Evolutionary conservation across 345 rosid genomes (phyloP), one percentile per base, ranked within the genome.

Genomic region (Linum lewisii): DNA sequence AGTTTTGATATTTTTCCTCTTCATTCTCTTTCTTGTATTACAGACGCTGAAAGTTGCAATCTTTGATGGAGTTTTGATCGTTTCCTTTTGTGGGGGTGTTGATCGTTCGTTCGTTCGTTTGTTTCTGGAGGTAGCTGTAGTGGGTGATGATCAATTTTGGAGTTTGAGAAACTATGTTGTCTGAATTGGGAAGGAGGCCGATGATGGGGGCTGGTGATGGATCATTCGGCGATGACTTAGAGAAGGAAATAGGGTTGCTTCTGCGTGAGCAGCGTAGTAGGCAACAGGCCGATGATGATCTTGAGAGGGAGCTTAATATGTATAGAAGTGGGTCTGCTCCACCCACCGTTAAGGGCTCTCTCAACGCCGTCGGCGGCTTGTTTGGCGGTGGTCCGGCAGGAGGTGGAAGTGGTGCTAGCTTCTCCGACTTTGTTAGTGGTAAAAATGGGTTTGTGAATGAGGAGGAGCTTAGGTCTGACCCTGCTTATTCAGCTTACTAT

Each of bases 381-480:
- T 74, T 83, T 20, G 79, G 63, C 44, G 47, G 47, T 42, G 47
- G 47, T 11, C 16, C 4, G 18, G 84, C 72, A 13, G 78, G 72
- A 25, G 66, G 66, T n/a, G 62, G 57, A 21, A 61, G 55, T 13
- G 63, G 73, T 64, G 60, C 54, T 10, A 61, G 75, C 24, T 66
- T 83, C 63, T 26, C 85, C 9, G 81, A 78, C 57, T 72, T 75
- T 68, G 22, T 68, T 68, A 78, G 82, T 45, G 78, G 47, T 9
- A 78, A 71, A 56, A 69, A 71, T 67, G 84, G 74, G 54, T 73
- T 76, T 69, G 56, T 59, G 1, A 70, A 78, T 1, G 90, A 86
- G 70, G 86, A 86, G 60, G 91, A 85, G 72, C 70, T 81, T 51
- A 85, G 94, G 89, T 82, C 89, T 67, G 89, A 85, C 78, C 96